These are phyloP conservation scores for Rhododendron ovatum DNA, from an alignment of 148 eudicot species.

Conservation along the genomic window DNA sequence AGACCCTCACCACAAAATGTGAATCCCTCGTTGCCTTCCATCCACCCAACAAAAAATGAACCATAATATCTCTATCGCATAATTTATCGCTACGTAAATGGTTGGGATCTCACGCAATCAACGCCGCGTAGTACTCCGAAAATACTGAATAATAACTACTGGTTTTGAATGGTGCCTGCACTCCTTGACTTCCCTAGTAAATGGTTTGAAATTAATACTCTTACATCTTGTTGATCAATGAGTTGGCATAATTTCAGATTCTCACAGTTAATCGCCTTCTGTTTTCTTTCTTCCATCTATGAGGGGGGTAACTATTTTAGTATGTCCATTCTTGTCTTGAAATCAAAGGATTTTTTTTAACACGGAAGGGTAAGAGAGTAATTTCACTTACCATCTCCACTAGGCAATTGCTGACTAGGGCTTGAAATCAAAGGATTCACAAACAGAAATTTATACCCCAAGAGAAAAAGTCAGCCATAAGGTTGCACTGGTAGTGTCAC, in stretches of 20 bases:
- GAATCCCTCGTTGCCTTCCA: too few species aligned
- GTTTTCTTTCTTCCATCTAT: not conserved
- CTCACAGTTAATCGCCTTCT: not conserved
- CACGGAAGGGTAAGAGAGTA: too few species aligned
- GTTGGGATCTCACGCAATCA: too few species aligned
- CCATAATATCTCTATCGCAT: too few species aligned
- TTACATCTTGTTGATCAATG: not conserved
- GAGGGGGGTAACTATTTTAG: not conserved
- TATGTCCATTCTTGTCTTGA: not conserved
- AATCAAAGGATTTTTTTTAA: not conserved
- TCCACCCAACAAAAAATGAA: too few species aligned
- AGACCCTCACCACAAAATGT: too few species aligned
- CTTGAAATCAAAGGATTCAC: not conserved
- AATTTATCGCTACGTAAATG: too few species aligned
- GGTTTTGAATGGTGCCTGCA: not conserved
- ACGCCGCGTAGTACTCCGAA: accelerated
- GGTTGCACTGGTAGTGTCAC: not conserved
- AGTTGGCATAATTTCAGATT: not conserved
- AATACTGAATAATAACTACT: too few species aligned
- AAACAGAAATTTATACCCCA: not conserved
- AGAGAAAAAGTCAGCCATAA: not conserved
- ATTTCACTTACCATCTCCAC: too few species aligned
- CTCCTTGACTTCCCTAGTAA: not conserved
- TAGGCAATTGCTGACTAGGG: too few species aligned
- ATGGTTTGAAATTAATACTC: not conserved